Conservation (phyloP, 805 yeast species). For the Barnettozyma botsteinii region DNA sequence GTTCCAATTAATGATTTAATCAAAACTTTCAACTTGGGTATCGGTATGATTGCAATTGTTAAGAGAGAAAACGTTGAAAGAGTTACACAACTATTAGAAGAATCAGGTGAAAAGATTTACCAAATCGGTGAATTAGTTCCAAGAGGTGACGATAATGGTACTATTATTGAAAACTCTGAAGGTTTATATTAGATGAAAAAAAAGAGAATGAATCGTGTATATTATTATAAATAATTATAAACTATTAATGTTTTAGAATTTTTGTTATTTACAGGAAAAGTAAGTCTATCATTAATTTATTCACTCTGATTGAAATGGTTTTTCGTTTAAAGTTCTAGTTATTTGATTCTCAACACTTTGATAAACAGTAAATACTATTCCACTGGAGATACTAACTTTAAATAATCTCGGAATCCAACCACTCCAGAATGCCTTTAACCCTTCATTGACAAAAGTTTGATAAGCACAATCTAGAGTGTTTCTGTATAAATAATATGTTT, state of each 20-base stretch:
- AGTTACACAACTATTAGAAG: constrained; percentile 46
- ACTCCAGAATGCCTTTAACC: constrained; percentile 43
- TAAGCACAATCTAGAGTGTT: constrained; percentile 56
- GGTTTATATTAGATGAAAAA: constrained; percentile 21
- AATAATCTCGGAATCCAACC: constrained; percentile 65
- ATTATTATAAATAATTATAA: background rate
- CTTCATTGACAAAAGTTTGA: constrained; percentile 42
- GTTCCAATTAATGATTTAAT: constrained; percentile 81
- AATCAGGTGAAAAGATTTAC: constrained; percentile 72
- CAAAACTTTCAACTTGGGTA: constrained; percentile 92
- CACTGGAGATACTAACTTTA: constrained; percentile 67
- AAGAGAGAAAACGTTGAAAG: constrained; percentile 57
- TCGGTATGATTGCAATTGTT: constrained; percentile 93
- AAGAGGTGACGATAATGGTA: constrained; percentile 41
- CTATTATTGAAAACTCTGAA: constrained; percentile 43
- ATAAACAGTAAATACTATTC: constrained; percentile 60
- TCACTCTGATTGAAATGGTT: constrained; percentile 30
- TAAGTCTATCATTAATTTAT: too few species aligned
- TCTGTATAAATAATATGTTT: constrained; percentile 50
- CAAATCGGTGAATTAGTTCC: constrained; percentile 55
- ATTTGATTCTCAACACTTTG: constrained; percentile 48
- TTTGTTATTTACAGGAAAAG: background rate
- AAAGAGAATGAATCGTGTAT: background rate
- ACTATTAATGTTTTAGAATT: background rate
- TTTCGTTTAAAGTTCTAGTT: constrained; percentile 30